These are phyloP conservation scores for Diaporthe ampelina DNA, from an alignment of 2,329 filamentous ascomycete genomes.

Conservation along the genomic window DNA sequence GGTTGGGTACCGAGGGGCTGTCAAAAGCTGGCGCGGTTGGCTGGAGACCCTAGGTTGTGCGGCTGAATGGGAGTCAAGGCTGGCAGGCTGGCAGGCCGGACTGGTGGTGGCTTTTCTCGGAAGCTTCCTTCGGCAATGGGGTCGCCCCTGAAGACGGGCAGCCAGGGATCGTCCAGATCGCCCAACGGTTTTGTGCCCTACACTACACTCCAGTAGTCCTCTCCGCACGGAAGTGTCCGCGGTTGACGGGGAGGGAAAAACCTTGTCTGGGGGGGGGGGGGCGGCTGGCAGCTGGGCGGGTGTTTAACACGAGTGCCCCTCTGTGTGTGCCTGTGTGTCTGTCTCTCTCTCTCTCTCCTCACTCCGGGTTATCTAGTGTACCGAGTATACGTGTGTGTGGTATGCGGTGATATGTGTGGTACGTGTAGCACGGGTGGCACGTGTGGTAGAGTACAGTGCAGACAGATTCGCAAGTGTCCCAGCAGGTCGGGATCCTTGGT, in stretches of 20 bases:
- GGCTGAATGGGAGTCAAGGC: not conserved
- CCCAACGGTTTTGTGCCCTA: not conserved
- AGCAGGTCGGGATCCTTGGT: slow-evolving; percentile 2
- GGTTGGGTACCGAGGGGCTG: slow-evolving; percentile 12
- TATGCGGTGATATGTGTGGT: too few species aligned
- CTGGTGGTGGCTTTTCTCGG: not conserved
- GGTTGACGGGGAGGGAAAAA: not conserved
- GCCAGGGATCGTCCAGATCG: slow-evolving; percentile 12
- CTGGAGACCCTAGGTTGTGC: not conserved
- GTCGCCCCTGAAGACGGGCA: not conserved
- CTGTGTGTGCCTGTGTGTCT: too few species aligned
- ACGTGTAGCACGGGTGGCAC: too few species aligned
- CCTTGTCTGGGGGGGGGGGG: not conserved
- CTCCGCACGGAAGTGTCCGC: not conserved
- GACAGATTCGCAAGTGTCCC: not conserved
- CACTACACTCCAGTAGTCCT: not conserved
- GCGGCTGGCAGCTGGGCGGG: too few species aligned
- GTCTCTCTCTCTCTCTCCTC: too few species aligned
- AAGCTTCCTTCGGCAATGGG: slow-evolving; percentile 11
- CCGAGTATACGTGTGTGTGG: too few species aligned
- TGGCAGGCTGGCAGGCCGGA: not conserved
- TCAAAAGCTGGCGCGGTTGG: not conserved
- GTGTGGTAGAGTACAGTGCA: too few species aligned
- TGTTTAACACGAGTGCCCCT: too few species aligned
- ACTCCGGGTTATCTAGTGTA: too few species aligned